Evolutionary conservation across 345 rosid species (phyloP).

Genomic region (Brassica cretica): DNA sequence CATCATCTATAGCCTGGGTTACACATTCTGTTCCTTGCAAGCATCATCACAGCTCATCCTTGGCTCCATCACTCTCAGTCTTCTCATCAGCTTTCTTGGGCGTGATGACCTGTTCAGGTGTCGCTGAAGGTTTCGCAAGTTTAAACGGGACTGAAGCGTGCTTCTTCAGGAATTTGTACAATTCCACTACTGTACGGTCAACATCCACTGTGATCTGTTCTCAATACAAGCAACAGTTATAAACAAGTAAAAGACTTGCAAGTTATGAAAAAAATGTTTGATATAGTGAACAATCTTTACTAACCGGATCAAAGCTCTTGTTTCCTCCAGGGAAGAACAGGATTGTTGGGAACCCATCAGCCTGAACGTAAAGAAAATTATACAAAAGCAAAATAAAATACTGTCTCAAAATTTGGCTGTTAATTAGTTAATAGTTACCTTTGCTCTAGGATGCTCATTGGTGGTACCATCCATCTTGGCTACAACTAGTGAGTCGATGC

Average conservation of each 20-base stretch:
- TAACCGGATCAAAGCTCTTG: conserved; percentile 95
- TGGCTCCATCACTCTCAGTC: conserved; percentile 32
- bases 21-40: conserved; percentile 17
- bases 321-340: conserved; percentile 98
- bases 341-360: conserved; percentile 94
- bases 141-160: conserved; percentile 92
- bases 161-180: conserved; percentile 85
- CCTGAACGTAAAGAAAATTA: conserved; percentile 45
- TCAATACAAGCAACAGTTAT: not conserved
- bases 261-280: not conserved
- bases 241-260: conserved; percentile 11
- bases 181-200: conserved; percentile 90
- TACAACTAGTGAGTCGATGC: conserved; percentile 74
- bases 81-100: conserved; percentile 30
- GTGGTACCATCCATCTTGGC: conserved; percentile 99
- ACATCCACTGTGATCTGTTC: conserved; percentile 79
- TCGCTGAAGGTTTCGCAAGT: conserved; percentile 66
- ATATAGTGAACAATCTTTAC: conserved; percentile 32
- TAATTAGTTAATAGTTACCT: conserved; percentile 47
- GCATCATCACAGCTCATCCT: conserved; percentile 78
- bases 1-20: conserved; percentile 27
- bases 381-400: conserved; percentile 3
- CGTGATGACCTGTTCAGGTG: conserved; percentile 36
- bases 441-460: conserved; percentile 96
- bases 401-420: not conserved